Evolutionary conservation across 345 rosid genomes (phyloP).

Genomic region (Corymbia maculata): DNA sequence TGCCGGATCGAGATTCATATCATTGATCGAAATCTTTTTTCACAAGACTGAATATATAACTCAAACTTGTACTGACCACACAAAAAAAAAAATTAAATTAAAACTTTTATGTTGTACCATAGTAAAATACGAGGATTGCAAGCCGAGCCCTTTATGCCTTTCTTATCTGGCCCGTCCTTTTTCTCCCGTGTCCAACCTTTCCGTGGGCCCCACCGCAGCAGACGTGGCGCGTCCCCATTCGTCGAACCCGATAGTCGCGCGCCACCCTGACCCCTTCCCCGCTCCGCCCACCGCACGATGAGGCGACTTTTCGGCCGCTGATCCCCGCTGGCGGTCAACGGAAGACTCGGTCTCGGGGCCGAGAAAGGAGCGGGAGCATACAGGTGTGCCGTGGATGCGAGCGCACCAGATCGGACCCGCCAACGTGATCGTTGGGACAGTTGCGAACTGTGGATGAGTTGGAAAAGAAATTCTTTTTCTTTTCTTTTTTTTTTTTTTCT

Average conservation of each 20-base stretch:
- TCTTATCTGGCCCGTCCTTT: background rate
- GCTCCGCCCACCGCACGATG: background rate
- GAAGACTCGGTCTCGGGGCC: background rate
- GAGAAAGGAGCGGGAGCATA: background rate
- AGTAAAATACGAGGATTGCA: background rate
- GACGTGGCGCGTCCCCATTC: background rate
- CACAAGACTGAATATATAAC: background rate
- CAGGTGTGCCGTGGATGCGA: conserved; percentile 1
- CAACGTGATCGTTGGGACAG: conserved; percentile 2
- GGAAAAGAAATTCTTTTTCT: background rate
- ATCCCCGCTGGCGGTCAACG: background rate
- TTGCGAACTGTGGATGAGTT: background rate
- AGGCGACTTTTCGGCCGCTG: background rate
- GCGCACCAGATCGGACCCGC: conserved; percentile 13
- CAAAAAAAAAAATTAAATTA: background rate
- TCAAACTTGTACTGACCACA: too few species aligned
- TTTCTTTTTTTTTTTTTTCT: background rate
- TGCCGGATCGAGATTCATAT: background rate
- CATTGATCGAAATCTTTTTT: background rate
- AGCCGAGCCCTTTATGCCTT: background rate
- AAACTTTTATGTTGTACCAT: background rate
- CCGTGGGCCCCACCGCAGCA: background rate
- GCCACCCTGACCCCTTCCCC: background rate
- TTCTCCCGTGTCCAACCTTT: background rate
- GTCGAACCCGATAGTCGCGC: background rate